Conservation (phyloP, 768 basidiomycete genomes). For the Lanmaoa pseudosensibilis region DNA sequence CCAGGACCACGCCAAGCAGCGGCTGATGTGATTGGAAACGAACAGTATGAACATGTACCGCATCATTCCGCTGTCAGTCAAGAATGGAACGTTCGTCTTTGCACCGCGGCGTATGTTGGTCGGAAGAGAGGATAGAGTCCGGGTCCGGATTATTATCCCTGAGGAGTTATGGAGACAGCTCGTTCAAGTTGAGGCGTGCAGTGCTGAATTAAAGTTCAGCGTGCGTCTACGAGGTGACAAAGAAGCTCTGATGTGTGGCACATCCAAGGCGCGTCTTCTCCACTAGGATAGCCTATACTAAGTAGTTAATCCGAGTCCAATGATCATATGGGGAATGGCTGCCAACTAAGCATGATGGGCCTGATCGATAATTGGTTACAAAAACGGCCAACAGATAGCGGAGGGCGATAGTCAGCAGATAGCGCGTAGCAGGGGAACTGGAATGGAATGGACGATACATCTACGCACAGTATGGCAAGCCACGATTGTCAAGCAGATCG, state of each 20-base stretch:
- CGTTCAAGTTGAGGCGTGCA: neutral
- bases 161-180: neutral
- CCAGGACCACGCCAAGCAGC: constrained; percentile 31
- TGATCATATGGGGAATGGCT: neutral
- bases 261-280: neutral
- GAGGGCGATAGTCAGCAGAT: neutral
- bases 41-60: constrained; percentile 11
- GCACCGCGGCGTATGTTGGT: neutral
- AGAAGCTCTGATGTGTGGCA: constrained; percentile 7
- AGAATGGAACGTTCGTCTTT: neutral
- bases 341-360: neutral
- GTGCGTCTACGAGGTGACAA: neutral
- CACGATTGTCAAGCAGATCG: neutral
- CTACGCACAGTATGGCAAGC: neutral
- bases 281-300: neutral
- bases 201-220: neutral
- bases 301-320: neutral
- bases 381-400: neutral
- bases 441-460: neutral
- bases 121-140: neutral
- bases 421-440: neutral
- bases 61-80: constrained; percentile 7
- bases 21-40: constrained; percentile 10
- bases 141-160: neutral
- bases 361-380: constrained; percentile 1